Base-by-base conservation (phyloP, 2,329 filamentous ascomycete species). In the Teratosphaeria zuluensis region DNA sequence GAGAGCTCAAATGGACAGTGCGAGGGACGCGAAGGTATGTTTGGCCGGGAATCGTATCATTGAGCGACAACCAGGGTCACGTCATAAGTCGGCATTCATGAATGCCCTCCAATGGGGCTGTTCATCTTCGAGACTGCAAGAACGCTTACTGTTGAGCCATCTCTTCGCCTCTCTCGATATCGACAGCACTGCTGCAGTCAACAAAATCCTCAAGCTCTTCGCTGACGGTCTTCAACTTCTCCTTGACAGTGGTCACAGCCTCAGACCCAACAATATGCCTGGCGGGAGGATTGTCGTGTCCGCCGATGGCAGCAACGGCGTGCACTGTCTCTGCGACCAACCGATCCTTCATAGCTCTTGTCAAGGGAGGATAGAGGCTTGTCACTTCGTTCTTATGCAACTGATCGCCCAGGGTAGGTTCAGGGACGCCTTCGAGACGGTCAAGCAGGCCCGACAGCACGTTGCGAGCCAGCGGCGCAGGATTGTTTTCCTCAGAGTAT, bases 141-240 rank as follows among this genome's bases (percentile, higher is more conserved):
- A 28, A 28, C 2, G 24, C 24, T 28, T 9, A 48, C 42, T 48
- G 19, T 21, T 8, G 14, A 32, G 58, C 32, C 9, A 30, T 56
- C 38, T 57, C 59, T 12, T 58, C 57, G 31, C 28, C 30, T 31
- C 55, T 72, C 33, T 70, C 70, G 57, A 90, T 88, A 71, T 96
- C 92, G 16, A 94, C 91, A 0, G 89, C 87, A 64, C 88, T 80
- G 68, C 91, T 96, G 30, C 91, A 87, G 67, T 95, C 90, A 31
- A 96, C 87, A 73, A 97, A 97, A 65, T 97, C 94, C 73, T 97
- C 94, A 58, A 97, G 77, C 76, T 97, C 94, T 72, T 97, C 92
- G 63, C 90, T 95, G 2, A 96, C 90, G 1, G 91, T 96, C 77
- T 95, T 96, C 58, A 99, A 77, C 76, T 97, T 97, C 75, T 97